Percentiles rank a stretch among this genome's conserved stretches.
Evolutionary conservation across 2,329 filamentous ascomycete species (phyloP).

Genomic region (Aspergillus thermomutatus): DNA sequence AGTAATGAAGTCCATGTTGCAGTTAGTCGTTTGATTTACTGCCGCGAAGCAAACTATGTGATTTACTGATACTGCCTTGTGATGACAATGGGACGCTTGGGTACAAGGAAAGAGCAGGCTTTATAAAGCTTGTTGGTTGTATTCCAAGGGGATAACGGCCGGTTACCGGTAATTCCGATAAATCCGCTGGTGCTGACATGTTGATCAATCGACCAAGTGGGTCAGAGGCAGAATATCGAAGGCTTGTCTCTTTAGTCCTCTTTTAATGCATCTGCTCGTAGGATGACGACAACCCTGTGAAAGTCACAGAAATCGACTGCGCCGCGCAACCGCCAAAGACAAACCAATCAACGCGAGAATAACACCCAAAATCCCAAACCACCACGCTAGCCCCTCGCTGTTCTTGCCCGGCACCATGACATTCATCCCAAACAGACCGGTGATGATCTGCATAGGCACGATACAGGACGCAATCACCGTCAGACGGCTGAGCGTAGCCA

Average conservation of each 20-base stretch:
- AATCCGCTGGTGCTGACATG: neutral
- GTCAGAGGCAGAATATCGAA: no score
- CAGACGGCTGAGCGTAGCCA: slow-evolving; percentile 83
- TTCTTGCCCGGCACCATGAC: slow-evolving; percentile 43
- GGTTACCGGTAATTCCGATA: neutral
- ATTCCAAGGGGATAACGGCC: neutral
- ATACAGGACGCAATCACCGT: slow-evolving; percentile 86
- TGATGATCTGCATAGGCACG: slow-evolving; percentile 86
- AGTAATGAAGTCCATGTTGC: neutral
- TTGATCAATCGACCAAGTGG: neutral
- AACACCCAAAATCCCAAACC: slow-evolving; percentile 46
- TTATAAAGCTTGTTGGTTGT: neutral
- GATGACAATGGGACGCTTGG: neutral
- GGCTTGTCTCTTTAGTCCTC: no score
- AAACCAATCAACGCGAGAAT: slow-evolving; percentile 37
- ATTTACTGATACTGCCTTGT: neutral
- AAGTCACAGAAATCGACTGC: neutral
- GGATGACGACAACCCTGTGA: neutral
- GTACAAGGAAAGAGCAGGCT: neutral
- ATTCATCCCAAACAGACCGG: slow-evolving; percentile 53
- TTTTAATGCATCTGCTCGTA: neutral
- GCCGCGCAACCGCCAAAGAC: neutral
- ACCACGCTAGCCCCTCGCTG: slow-evolving; percentile 38
- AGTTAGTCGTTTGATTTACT: no score
- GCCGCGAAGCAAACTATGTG: no score